Evolutionary conservation across 306 rosid species (phyloP).

Genomic region (Vigna trinervia): DNA sequence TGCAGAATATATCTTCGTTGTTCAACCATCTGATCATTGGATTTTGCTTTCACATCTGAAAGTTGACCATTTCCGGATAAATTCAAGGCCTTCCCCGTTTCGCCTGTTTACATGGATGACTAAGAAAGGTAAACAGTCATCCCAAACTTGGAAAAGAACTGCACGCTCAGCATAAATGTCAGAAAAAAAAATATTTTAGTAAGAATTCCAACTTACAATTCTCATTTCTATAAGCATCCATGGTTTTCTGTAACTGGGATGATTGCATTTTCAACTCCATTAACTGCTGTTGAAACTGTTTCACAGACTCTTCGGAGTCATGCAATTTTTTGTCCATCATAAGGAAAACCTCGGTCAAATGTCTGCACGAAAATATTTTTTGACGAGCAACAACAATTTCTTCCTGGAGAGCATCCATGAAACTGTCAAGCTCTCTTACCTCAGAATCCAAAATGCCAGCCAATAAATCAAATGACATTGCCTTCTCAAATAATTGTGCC

Average conservation of each 20-base stretch:
- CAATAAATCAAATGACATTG: constrained; percentile 71
- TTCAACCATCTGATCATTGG: constrained; percentile 65
- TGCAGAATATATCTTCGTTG: constrained; percentile 76
- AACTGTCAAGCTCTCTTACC: constrained; percentile 84
- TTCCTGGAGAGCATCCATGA: constrained; percentile 72
- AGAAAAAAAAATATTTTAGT: constrained; percentile 23
- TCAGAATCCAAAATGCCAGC: constrained; percentile 81
- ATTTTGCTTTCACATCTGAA: constrained; percentile 51
- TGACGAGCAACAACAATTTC: constrained; percentile 72
- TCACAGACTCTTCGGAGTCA: constrained; percentile 73
- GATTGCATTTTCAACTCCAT: constrained; percentile 77
- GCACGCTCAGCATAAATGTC: constrained; percentile 24
- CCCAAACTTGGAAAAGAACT: constrained; percentile 25
- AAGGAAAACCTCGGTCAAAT: constrained; percentile 60
- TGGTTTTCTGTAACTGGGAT: constrained; percentile 73
- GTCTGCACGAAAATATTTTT: constrained; percentile 74
- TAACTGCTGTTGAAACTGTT: constrained; percentile 73
- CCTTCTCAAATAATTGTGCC: constrained; percentile 60
- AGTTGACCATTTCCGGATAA: constrained; percentile 55
- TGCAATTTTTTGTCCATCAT: constrained; percentile 72
- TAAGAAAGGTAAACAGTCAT: constrained; percentile 44
- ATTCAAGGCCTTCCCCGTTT: constrained; percentile 52
- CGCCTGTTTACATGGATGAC: constrained; percentile 62
- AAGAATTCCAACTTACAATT: constrained; percentile 55
- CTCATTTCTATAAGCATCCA: constrained; percentile 58